These are phyloP conservation scores for Avena atlantica DNA, from an alignment of 176 grass and related monocot species.

Conservation along the genomic window DNA sequence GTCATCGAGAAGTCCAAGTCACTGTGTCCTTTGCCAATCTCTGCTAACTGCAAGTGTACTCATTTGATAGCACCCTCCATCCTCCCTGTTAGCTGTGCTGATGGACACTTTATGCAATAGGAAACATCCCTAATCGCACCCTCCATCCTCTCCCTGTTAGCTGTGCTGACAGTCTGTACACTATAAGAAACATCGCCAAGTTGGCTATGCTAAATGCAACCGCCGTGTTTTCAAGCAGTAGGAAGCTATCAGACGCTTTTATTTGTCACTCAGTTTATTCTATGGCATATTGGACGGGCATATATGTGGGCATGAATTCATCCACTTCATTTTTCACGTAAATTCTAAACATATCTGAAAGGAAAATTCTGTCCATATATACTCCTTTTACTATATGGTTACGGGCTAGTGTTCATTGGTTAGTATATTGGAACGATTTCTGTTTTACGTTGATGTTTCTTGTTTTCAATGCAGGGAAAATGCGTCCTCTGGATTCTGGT, in stretches of 20 bases:
- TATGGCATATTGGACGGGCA: neutral
- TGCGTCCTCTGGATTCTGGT: slow-evolving; percentile 79
- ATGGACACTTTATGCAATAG: neutral
- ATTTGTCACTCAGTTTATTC: neutral
- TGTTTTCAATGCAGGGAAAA: slow-evolving; percentile 67
- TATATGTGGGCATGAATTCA: neutral
- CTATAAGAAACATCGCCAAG: neutral
- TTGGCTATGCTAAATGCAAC: neutral
- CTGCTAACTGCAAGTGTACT: too few relatives aligned
- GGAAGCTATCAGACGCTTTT: neutral
- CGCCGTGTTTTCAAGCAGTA: neutral
- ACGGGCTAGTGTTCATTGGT: neutral
- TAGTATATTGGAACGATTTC: neutral
- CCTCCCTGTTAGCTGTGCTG: neutral
- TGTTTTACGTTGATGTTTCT: slow-evolving; percentile 5
- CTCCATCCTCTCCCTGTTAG: neutral
- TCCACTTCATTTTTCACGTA: neutral
- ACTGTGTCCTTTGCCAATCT: too few relatives aligned
- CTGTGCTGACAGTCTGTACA: neutral
- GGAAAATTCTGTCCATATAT: neutral
- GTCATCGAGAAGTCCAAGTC: too few relatives aligned
- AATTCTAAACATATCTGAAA: neutral
- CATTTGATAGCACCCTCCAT: neutral
- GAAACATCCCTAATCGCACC: neutral
- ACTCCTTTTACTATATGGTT: neutral